Conservation (phyloP, 352 stramenopile genomes). For the Pythium dissimile region DNA sequence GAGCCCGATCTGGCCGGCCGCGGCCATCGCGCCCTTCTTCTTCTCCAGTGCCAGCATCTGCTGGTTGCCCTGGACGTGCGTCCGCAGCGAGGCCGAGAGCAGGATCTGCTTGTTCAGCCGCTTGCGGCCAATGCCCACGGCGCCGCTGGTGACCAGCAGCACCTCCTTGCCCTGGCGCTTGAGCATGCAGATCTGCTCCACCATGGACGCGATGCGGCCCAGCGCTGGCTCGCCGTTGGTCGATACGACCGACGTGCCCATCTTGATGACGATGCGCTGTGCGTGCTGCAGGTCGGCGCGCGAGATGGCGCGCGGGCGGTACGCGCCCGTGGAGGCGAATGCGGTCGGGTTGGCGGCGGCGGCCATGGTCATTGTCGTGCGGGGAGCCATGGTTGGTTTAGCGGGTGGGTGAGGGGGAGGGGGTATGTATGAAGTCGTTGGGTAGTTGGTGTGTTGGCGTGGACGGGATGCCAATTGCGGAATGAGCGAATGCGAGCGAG, state of each 20-base stretch:
- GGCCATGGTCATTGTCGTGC: not conserved
- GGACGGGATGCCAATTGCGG: not conserved
- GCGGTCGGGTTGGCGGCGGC: not conserved
- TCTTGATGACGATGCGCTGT: slow-evolving; percentile 93
- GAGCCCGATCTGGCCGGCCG: slow-evolving; percentile 95
- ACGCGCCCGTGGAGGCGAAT: not conserved
- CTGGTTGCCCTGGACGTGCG: slow-evolving; percentile 86
- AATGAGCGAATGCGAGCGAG: not conserved
- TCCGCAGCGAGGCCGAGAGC: slow-evolving; percentile 81
- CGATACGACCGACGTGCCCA: slow-evolving; percentile 94
- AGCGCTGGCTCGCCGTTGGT: slow-evolving; percentile 91
- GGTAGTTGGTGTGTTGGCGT: not conserved
- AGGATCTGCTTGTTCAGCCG: slow-evolving; percentile 93
- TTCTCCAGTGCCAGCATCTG: slow-evolving; percentile 89
- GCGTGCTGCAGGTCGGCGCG: slow-evolving; percentile 73
- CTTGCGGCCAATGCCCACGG: slow-evolving; percentile 93
- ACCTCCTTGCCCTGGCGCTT: slow-evolving; percentile 90
- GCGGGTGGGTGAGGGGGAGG: not conserved
- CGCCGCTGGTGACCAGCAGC: slow-evolving; percentile 86
- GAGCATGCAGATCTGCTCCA: slow-evolving; percentile 93
- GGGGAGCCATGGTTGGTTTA: not conserved
- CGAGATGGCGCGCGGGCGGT: slow-evolving; percentile 40
- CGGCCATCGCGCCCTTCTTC: slow-evolving; percentile 84
- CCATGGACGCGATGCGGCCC: slow-evolving; percentile 87
- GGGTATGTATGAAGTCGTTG: not conserved